These are phyloP conservation scores for Apophysomyces ossiformis DNA, from an alignment of 371 early-diverging fungal species.

Conservation along the genomic window DNA sequence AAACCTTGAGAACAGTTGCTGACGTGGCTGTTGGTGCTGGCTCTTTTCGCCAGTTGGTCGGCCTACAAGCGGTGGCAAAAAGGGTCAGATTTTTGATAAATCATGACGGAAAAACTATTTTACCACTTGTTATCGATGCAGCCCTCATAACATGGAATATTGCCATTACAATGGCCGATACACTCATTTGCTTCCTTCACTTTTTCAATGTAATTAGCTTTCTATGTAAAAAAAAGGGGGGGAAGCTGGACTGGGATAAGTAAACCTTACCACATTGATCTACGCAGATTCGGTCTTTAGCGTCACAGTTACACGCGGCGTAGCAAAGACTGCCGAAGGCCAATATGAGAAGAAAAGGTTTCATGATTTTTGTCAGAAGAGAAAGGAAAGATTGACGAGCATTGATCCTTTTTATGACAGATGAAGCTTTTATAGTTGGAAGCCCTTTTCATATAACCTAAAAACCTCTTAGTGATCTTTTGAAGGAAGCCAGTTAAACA, in stretches of 20 bases:
- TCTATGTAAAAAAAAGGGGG: not conserved
- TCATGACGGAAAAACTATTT: not conserved
- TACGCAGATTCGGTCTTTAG: constrained; percentile 7
- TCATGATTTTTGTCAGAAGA: not conserved
- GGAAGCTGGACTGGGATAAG: not conserved
- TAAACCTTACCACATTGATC: constrained; percentile 10
- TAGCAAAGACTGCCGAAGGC: not conserved
- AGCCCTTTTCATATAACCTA: constrained; percentile 7
- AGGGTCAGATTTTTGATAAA: not conserved
- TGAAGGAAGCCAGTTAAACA: not conserved
- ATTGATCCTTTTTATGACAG: not conserved
- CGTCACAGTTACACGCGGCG: constrained; percentile 13
- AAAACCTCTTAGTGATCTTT: not conserved
- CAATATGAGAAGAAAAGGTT: not conserved
- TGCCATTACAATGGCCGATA: not conserved
- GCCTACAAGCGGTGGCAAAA: not conserved
- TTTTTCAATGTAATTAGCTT: not conserved
- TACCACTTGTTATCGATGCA: constrained; percentile 18
- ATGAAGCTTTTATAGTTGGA: not conserved
- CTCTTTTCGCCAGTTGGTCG: not conserved
- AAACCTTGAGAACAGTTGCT: too few relatives aligned
- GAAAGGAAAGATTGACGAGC: too few relatives aligned
- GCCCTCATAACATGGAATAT: constrained; percentile 11
- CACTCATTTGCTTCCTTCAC: constrained; percentile 15
- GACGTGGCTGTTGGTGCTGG: not conserved